Conservation (phyloP, 768 basidiomycete species). For the Pleurotus giganteus region DNA sequence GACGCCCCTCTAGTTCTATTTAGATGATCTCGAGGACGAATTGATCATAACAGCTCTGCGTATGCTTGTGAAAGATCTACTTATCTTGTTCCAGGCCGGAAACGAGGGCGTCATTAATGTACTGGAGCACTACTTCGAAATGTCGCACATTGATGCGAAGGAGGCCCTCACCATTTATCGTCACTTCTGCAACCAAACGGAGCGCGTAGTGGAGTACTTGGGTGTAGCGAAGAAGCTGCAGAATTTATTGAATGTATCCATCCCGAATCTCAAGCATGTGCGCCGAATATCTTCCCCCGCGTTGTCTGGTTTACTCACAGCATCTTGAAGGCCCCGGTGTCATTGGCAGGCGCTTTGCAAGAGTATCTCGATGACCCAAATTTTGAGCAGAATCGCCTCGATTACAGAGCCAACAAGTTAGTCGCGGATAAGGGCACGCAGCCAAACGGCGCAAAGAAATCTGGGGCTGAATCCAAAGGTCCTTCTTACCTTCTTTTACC, state of each 20-base stretch:
- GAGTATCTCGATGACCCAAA: constrained; percentile 96
- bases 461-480: constrained; percentile 27
- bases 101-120: constrained; percentile 93
- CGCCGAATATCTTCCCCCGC: constrained; percentile 20
- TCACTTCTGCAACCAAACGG: constrained; percentile 91
- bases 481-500: background rate
- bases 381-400: constrained; percentile 92
- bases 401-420: constrained; percentile 83
- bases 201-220: constrained; percentile 89
- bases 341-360: constrained; percentile 88
- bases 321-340: constrained; percentile 79
- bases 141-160: constrained; percentile 90
- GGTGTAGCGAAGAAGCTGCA: constrained; percentile 91
- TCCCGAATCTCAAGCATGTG: constrained; percentile 92
- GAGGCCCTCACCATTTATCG: constrained; percentile 88
- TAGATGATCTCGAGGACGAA: constrained; percentile 92
- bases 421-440: constrained; percentile 45
- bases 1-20: constrained; percentile 73
- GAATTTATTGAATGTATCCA: constrained; percentile 88
- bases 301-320: background rate
- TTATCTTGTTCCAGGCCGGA: constrained; percentile 93
- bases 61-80: constrained; percentile 94
- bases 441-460: constrained; percentile 18
- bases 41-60: constrained; percentile 83
- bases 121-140: constrained; percentile 95